Base-by-base conservation (phyloP, 225 moss, liverwort and hornwort species). In the Pseudoscleropodium purum region DNA sequence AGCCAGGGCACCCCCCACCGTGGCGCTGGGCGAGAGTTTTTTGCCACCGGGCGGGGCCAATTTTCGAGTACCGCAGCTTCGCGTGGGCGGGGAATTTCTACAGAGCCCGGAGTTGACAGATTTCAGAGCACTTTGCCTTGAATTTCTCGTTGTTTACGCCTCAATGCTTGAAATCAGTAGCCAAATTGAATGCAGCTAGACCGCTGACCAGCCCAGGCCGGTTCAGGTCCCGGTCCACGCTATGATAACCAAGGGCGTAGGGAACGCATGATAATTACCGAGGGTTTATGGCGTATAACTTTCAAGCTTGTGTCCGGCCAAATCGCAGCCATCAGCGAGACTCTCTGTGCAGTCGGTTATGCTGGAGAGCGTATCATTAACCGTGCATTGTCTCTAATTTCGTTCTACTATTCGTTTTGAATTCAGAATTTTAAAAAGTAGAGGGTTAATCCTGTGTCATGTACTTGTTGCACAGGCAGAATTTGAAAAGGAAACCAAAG, bases 391-490 rank as follows among this genome's bases (percentile, higher is more conserved):
- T 75, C 41, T 63, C 75, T 66, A 23, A 82, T 64, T 64, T 74
- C 41, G 26, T 79, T n/a, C 30, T 69, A 37, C 47, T 85, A 62
- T 21, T 59, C 29, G 19, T 26, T 75, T 87, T 68, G 47, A 83
- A 34, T 86, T 79, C 33, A 23, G 78, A 59, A 72, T 73, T n/a
- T 72, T 64, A 34, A 8, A 68, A 57, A 18, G n/a, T 18, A 13
- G 36, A 61, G 75, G 76, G 33, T 84, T 91, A 85, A 91, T 41
- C 39, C 51, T 89, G 39, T 91, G 85, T 56, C 54, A n/a, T 76
- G 54, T 57, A 68, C 16, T 89, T 86, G 36, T 59, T 85, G 75
- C 64, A 43, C 91, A 95, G 95, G 91, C 88, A 82, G 95, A 92
- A 87, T 93, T 95, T 76, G 90, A 65, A 83, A 89, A 86, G 56